phyloP scores from a whole-genome alignment of 2,329 filamentous ascomycete genomes.

The Delphinella strobiligena region DNA sequence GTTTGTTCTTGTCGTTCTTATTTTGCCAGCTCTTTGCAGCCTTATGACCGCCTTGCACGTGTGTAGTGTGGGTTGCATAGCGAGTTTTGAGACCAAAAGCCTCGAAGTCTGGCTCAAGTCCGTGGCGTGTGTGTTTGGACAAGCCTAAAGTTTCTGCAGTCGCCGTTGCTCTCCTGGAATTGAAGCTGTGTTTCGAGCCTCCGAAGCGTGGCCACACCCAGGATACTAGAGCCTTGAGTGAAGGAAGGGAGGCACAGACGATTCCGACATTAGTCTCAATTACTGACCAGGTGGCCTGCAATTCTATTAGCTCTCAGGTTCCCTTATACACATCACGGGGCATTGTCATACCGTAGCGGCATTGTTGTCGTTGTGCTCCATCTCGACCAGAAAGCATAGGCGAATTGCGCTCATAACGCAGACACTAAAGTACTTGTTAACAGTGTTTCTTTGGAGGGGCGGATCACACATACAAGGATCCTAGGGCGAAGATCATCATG shows the following conservation, averaged over 20 bases:
- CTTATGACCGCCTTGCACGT: no score
- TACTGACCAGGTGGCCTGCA: not conserved
- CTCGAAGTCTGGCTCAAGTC: not conserved
- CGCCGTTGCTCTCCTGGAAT: no score
- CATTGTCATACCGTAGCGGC: no score
- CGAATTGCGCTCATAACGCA: slow-evolving; percentile 12
- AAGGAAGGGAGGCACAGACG: not conserved
- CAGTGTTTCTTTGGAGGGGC: not conserved
- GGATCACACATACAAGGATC: slow-evolving; percentile 10
- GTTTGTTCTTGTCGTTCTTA: no score
- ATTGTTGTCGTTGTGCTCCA: not conserved
- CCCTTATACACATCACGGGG: no score
- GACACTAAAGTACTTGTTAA: slow-evolving; percentile 6
- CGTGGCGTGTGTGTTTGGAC: no score
- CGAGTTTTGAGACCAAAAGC: slow-evolving; percentile 1
- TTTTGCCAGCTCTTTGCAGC: no score
- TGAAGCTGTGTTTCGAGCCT: no score
- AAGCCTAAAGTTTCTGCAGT: no score
- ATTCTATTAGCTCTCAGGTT: no score
- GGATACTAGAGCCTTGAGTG: not conserved
- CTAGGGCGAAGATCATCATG: slow-evolving; percentile 10
- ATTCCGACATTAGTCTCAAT: not conserved
- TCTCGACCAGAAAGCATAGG: slow-evolving; percentile 8
- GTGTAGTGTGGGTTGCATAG: no score
- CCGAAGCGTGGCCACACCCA: not conserved